These are phyloP conservation scores for Colletotrichum costaricense DNA, from an alignment of 2,329 filamentous ascomycete species.

Conservation along the genomic window DNA sequence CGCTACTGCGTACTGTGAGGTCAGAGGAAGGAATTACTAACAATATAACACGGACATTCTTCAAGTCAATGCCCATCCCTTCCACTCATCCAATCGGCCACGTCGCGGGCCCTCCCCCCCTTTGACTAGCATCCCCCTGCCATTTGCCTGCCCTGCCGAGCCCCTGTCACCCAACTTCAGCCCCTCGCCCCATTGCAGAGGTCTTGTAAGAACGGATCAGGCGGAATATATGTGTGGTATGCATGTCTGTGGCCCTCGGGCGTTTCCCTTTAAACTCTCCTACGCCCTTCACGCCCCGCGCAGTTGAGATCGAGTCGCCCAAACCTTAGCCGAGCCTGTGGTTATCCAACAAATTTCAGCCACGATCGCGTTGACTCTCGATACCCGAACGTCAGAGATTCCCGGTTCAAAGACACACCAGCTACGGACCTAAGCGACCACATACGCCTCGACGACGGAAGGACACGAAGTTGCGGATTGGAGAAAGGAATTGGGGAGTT, in stretches of 20 bases:
- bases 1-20: too few species aligned
- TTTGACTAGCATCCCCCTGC: conserved; percentile 23
- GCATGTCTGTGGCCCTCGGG: conserved; percentile 8
- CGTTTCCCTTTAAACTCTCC: conserved; percentile 20
- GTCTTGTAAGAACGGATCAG: conserved; percentile 21
- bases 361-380: conserved; percentile 3
- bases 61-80: neutral
- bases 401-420: neutral
- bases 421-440: neutral
- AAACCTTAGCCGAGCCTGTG: neutral
- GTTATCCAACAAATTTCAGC: conserved; percentile 4
- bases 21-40: neutral
- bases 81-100: conserved; percentile 19
- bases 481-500: neutral
- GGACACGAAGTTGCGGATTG: neutral
- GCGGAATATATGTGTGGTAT: conserved; percentile 10
- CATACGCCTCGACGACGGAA: neutral
- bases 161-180: conserved; percentile 28
- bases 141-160: conserved; percentile 8
- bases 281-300: conserved; percentile 8
- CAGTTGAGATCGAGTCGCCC: neutral
- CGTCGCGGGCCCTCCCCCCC: neutral
- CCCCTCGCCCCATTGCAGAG: conserved; percentile 18
- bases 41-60: conserved; percentile 1
- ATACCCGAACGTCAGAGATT: neutral